Base-by-base conservation (phyloP, 2,329 filamentous ascomycete species). In the Monosporascus sp. region DNA sequence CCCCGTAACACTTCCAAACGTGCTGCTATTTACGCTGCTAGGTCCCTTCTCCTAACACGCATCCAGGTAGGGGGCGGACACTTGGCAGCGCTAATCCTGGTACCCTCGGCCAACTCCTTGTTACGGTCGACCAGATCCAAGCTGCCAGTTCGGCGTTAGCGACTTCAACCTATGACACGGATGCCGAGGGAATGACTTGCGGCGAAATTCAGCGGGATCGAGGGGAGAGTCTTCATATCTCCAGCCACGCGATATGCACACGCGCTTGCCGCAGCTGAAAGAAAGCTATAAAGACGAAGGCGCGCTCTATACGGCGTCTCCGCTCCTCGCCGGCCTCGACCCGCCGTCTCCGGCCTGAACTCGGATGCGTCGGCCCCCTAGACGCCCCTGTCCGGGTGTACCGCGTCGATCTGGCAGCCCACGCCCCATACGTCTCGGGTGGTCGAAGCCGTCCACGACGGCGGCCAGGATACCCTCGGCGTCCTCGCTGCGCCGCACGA, bases 311-410 rank as follows among this genome's bases (percentile, higher is more conserved):
- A 11, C 53, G 50, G 9, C 53, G 53, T 15, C 25, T 25, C 41
- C 47, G 50, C 18, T 58, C 51, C 47, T 60, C 52, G 20, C 48
- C 48, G 14, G 50, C 52, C 51, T 57, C 56, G 9, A 55, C 45
- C 54, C 57, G 58, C 37, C 57, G 42, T 48, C 57, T 7, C 22
- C 22, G 57, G 57, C 27, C 56, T 41, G 56, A 58, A 55, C 3
- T 34, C 27, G 24, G 55, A 41, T 8, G 54, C 39, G 39, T 57
- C 56, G 7, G 24, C 44, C 18, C 56, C 57, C 38, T 58, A 60
- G 2, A 60, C 54, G 6, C 52, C 53, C 34, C 47, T 42, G 34
- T 55, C 51, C 18, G 52, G 51, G 8, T 56, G 52, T 20, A 60
- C 53, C n/a, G 57, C 52, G 47, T 57, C 52, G 27, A 5, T 31